Conservation (phyloP, 108 stramenopile species). For the Aureococcus anophagefferens region DNA sequence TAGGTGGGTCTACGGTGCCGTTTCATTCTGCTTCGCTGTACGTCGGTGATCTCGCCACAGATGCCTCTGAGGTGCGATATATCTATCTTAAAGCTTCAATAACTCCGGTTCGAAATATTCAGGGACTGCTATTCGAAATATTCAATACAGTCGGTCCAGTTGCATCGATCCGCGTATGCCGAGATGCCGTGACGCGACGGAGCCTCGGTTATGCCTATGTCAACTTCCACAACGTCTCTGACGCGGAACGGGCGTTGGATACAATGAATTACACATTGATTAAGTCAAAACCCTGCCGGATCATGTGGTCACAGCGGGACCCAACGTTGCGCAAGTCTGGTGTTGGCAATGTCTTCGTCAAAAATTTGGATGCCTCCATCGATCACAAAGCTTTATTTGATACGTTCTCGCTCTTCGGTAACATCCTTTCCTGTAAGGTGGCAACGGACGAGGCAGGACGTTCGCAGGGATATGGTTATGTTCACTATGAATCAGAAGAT, state of each 20-base stretch:
- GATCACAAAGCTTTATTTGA: slow-evolving; percentile 97
- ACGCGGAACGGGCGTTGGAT: slow-evolving; percentile 94
- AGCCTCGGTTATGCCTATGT: slow-evolving; percentile 98
- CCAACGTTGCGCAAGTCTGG: slow-evolving; percentile 82
- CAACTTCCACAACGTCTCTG: slow-evolving; percentile 87
- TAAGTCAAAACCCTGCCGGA: slow-evolving; percentile 91
- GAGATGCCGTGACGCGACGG: slow-evolving; percentile 93
- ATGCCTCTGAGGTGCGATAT: slow-evolving; percentile 75
- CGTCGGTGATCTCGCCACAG: slow-evolving; percentile 91
- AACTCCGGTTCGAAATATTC: neutral
- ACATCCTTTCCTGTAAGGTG: slow-evolving; percentile 97
- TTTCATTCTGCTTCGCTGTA: slow-evolving; percentile 70
- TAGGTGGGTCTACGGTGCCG: no score
- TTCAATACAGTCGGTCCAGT: slow-evolving; percentile 95
- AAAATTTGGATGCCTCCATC: slow-evolving; percentile 91
- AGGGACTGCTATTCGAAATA: slow-evolving; percentile 69
- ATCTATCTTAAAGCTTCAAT: slow-evolving; percentile 14
- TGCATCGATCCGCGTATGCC: slow-evolving; percentile 97
- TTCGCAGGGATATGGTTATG: slow-evolving; percentile 93
- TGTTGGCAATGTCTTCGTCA: slow-evolving; percentile 96
- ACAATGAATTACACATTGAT: slow-evolving; percentile 98
- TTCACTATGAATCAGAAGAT: slow-evolving; percentile 94
- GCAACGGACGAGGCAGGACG: slow-evolving; percentile 81
- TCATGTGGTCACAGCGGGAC: slow-evolving; percentile 99
- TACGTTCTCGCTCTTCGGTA: slow-evolving; percentile 95